These are phyloP conservation scores for Arthrinium phaeospermum DNA, from an alignment of 2,329 filamentous ascomycete species.

Conservation along the genomic window DNA sequence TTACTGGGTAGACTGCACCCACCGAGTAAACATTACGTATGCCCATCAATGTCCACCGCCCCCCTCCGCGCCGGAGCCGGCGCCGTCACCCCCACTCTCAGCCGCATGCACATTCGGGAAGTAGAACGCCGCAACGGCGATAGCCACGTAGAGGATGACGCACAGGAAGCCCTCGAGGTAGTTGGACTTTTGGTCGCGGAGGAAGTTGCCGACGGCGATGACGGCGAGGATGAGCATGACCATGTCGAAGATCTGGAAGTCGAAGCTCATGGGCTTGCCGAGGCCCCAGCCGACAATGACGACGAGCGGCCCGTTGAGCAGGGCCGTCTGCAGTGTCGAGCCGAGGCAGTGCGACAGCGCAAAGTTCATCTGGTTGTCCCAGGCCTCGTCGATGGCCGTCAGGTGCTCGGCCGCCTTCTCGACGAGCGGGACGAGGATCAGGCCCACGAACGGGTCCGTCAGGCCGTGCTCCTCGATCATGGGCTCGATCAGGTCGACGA, in stretches of 20 bases:
- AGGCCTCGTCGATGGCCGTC: constrained; percentile 84
- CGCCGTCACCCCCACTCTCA: not conserved
- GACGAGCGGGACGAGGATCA: constrained; percentile 81
- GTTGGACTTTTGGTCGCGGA: constrained; percentile 87
- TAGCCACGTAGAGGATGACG: constrained; percentile 68
- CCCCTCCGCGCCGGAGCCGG: not conserved
- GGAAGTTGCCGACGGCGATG: constrained; percentile 84
- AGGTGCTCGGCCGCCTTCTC: constrained; percentile 89
- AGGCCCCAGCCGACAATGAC: constrained; percentile 86
- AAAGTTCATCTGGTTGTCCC: constrained; percentile 83
- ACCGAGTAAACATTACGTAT: not conserved
- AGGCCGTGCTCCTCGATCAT: constrained; percentile 54
- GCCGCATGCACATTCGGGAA: constrained; percentile 50
- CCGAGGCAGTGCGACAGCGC: constrained; percentile 86
- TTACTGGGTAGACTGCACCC: no score
- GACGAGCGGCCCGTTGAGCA: constrained; percentile 84
- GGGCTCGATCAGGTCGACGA: constrained; percentile 74
- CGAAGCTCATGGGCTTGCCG: constrained; percentile 72
- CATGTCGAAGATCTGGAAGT: constrained; percentile 88
- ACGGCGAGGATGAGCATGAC: constrained; percentile 82
- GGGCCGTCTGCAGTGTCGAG: constrained; percentile 85
- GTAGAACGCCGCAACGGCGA: constrained; percentile 63
- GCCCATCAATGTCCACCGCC: not conserved
- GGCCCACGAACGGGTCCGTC: constrained; percentile 63
- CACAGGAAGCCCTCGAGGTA: constrained; percentile 87